phyloP scores from a whole-genome alignment of 345 rosid genomes.

The Euphorbia peplus region DNA sequence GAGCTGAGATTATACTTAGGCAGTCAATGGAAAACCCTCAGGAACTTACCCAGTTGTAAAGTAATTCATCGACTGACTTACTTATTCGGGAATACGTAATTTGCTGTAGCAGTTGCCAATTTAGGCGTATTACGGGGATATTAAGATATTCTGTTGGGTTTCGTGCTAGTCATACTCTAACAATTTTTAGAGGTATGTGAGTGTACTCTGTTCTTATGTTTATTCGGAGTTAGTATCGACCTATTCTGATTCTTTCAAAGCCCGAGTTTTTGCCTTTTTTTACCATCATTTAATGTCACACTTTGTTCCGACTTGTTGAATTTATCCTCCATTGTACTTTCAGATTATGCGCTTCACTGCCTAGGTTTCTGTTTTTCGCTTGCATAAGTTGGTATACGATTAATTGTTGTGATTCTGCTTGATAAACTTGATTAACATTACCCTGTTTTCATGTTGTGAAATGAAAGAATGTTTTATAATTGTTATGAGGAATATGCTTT shows the following conservation, averaged over 20 bases:
- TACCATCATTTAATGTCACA: constrained; percentile 15
- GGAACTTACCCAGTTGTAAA: constrained; percentile 83
- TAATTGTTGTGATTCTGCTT: neutral
- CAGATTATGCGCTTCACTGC: neutral
- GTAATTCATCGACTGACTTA: constrained; percentile 13
- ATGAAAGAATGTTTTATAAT: no score
- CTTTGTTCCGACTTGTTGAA: constrained; percentile 12
- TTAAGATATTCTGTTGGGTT: constrained; percentile 12
- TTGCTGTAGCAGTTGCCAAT: constrained; percentile 19
- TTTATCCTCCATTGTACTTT: constrained; percentile 14
- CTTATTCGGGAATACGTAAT: constrained; percentile 18
- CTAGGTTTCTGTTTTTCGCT: neutral
- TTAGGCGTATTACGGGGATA: constrained; percentile 14
- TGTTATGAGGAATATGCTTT: neutral
- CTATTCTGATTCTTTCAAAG: constrained; percentile 32
- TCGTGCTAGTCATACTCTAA: constrained; percentile 20
- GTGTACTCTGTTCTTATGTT: constrained; percentile 21
- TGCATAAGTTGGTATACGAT: constrained; percentile 1
- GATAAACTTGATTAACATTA: neutral
- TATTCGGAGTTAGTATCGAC: constrained; percentile 18
- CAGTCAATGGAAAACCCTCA: constrained; percentile 85
- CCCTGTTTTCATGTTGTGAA: neutral
- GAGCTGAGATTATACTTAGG: constrained; percentile 83
- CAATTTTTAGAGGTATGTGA: constrained; percentile 30
- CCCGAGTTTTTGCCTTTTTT: constrained; percentile 8